Base-by-base conservation (phyloP, 768 basidiomycete species). In the Hemileccinum rubropunctum region DNA sequence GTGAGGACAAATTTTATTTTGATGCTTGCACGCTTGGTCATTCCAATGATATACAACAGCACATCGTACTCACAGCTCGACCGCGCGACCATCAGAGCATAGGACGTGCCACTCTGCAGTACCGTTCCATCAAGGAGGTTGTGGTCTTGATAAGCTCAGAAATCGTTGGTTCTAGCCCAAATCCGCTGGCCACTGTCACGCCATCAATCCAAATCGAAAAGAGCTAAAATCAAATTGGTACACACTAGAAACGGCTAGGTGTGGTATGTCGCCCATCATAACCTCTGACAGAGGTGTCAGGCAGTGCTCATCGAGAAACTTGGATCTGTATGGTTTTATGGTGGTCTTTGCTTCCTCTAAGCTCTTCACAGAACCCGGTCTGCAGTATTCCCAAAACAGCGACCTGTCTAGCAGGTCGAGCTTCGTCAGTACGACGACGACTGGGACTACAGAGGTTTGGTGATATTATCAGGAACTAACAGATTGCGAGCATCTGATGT, bases 361-460 rank as follows among this genome's bases (percentile, higher is more conserved):
- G 28, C 5, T 21, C 26, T 13, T 23, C 21, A 10, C 26, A 13
- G 17, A 7, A 3, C 12, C 35, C 4, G 17, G 9, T 18, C 8
- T 35, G 15, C 15, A 35, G 34, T 15, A n/a, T 6, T n/a, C n/a
- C 4, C 7, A 2, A 28, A 15, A 3, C 14, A 47, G 8, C 15
- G 12, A 3, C 27, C 11, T 44, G n/a, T 34, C 38, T 17, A 38
- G 13, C 7, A 49, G 14, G 28, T 49, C 48, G 11, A 37, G 17
- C 28, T 42, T 49, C 27, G 42, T 49, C 27, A 49, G 34, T 3
- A 49, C 48, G 15, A 49, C 41, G 20, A 49, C 27, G 26, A 49
- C 9, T 1, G 48, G 48, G 42, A 49, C 48, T 49, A 20, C 3
- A 33, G 12, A 3, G 5, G n/a, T n/a, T 35, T n/a, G n/a, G 34